phyloP scores from a whole-genome alignment of 495 filamentous ascomycete genomes.

The Apodospora peruviana region DNA sequence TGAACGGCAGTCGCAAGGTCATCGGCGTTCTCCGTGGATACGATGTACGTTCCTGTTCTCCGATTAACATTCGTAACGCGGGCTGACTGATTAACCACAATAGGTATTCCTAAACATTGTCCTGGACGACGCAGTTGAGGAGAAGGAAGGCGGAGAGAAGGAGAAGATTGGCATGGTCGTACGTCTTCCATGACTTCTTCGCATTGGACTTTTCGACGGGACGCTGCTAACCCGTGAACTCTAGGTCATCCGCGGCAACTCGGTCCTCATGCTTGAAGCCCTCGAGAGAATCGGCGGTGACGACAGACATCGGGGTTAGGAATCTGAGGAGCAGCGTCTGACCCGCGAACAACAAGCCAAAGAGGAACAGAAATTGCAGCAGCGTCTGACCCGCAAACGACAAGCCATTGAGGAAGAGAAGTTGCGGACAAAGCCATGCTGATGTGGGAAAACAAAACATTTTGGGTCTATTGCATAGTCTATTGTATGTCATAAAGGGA shows the following conservation, averaged over 20 bases:
- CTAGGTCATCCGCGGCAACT: constrained; percentile 81
- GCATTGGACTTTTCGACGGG: not conserved
- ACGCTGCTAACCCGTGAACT: constrained; percentile 5
- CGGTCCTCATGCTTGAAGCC: constrained; percentile 92
- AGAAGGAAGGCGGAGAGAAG: constrained; percentile 90
- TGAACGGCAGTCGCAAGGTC: constrained; percentile 97
- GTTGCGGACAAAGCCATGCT: too few relatives aligned
- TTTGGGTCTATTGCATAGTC: too few relatives aligned
- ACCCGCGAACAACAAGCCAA: too few relatives aligned
- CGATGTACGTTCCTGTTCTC: constrained; percentile 58
- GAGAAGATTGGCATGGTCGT: constrained; percentile 89
- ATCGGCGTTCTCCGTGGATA: constrained; percentile 91
- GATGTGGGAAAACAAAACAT: too few relatives aligned
- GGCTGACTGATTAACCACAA: not conserved
- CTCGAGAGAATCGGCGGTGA: constrained; percentile 53
- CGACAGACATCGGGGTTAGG: not conserved
- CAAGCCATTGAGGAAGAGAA: too few relatives aligned
- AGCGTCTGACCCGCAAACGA: too few relatives aligned
- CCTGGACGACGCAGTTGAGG: constrained; percentile 94
- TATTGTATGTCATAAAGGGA: too few relatives aligned
- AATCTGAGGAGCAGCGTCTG: too few relatives aligned
- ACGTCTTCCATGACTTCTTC: constrained; percentile 27
- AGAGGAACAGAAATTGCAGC: too few relatives aligned
- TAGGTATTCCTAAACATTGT: constrained; percentile 99
- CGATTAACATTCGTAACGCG: not conserved